phyloP scores from a whole-genome alignment of 805 yeast species.

The Komagataella pseudopastoris region DNA sequence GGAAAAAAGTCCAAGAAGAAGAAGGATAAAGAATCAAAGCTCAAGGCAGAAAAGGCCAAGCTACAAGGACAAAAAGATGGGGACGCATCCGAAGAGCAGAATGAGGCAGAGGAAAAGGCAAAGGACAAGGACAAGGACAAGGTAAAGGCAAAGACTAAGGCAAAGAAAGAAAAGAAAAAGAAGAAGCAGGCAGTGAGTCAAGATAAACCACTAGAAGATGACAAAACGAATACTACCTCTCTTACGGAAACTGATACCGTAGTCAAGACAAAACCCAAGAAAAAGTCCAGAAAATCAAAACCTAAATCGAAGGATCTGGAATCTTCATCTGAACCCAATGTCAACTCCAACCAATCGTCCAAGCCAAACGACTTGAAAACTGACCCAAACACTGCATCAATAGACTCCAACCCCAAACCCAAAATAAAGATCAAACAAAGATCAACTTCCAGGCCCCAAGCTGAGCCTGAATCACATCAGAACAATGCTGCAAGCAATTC shows the following conservation, averaged over 20 bases:
- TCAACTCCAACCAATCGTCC: not conserved
- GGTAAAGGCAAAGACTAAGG: not conserved
- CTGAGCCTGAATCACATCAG: not conserved
- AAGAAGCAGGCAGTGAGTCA: not conserved
- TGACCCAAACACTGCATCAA: not conserved
- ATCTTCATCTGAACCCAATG: not conserved
- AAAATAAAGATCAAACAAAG: not conserved
- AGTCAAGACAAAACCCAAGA: not conserved
- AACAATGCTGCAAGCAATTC: not conserved
- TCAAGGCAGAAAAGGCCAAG: not conserved
- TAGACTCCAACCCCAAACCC: not conserved
- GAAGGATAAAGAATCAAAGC: constrained; percentile 2
- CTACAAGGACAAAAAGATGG: not conserved
- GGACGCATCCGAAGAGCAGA: not conserved
- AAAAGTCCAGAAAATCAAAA: not conserved
- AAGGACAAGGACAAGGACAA: not conserved
- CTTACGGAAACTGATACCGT: not conserved
- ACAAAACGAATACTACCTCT: not conserved
- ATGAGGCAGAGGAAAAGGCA: not conserved
- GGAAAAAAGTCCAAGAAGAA: constrained; percentile 5
- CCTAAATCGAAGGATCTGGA: not conserved
- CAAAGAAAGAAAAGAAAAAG: not conserved
- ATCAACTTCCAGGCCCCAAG: not conserved
- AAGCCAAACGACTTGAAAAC: not conserved
- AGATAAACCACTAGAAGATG: not conserved